Evolutionary conservation across 2,329 filamentous ascomycete species (phyloP).

Genomic region (Diaporthe sp.): DNA sequence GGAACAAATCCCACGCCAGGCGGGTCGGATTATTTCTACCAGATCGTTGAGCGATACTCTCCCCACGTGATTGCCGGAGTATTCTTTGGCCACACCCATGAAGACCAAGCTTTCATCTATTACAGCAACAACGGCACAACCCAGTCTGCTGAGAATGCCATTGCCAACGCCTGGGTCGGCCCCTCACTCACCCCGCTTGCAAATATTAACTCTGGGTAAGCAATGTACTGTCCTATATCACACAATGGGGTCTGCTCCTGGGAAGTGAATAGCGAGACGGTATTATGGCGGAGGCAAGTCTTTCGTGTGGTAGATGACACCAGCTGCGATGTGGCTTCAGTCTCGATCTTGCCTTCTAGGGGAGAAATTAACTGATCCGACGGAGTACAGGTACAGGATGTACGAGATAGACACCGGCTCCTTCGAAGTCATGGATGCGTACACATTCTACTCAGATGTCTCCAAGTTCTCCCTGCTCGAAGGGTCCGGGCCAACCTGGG

Average conservation of each 20-base stretch:
- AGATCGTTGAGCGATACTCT: conserved; percentile 57
- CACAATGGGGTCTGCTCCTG: not conserved
- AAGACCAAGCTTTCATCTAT: conserved; percentile 59
- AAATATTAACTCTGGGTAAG: conserved; percentile 55
- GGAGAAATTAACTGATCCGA: not conserved
- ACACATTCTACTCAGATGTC: conserved; percentile 57
- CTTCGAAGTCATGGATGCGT: conserved; percentile 58
- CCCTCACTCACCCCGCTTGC: conserved; percentile 63
- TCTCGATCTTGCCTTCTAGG: no score
- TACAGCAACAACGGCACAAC: conserved; percentile 63
- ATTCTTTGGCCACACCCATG: conserved; percentile 59
- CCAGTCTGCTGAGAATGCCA: conserved; percentile 54
- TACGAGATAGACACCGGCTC: conserved; percentile 60
- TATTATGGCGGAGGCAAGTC: no score
- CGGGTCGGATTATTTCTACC: conserved; percentile 56
- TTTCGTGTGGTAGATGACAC: not conserved
- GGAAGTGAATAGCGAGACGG: not conserved
- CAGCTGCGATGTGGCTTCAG: no score
- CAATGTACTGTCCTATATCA: not conserved
- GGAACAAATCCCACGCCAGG: conserved; percentile 65
- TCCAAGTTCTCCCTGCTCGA: conserved; percentile 55
- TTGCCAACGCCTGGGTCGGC: conserved; percentile 56
- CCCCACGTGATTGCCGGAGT: conserved; percentile 58
- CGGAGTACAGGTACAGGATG: conserved; percentile 52
- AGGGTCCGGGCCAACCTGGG: conserved; percentile 53